Evolutionary conservation across 805 yeast species (phyloP), one percentile per base, ranked within the genome.

Genomic region (Lipomyces kockii): DNA sequence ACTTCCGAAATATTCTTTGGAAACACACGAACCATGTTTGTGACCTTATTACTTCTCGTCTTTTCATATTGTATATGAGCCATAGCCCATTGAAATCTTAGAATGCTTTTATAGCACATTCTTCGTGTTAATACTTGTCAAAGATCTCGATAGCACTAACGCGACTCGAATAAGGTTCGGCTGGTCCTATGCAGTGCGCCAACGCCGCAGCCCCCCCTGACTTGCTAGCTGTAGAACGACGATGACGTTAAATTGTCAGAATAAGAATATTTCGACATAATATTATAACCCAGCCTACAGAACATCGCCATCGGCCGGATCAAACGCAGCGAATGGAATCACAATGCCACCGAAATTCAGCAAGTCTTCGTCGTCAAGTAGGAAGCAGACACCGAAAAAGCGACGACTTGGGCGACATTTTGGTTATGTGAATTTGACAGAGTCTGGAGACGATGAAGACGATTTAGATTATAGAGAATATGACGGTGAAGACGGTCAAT

Each of bases 401-500:
- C 22, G 49, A n/a, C 49, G 49, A 7, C 49, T 17, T 17, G 61
- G 35, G n/a, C 53, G 65, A 12, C 57, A n/a, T 17, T 34, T 57
- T 27, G 62, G 61, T 3, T 25, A 56, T 3, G 58, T 37, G 22
- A 49, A 55, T 12, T 29, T 56, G 61, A 66, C 71, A 17, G 61
- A 27, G 17, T 68, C 71, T 9, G 71, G 71, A 17, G 71, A 68
- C 27, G 70, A 68, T 55, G 63, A 27, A 34, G 71, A 62, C 43
- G 71, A 68, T 37, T 37, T 6, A 17, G 71, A 68, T 32, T 68
- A 63, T 22, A 29, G 43, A 14, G 68, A 68, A 17, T 53, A 53
- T 12, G 59, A 46, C 12, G 63, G 57, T 52, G 56, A 60, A 34
- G 49, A 51, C 2, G 55, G 20, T 7, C 55, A 53, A 27, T 63